Evolutionary conservation across 208 protist species (phyloP), one percentile per base, ranked within the genome.

Genomic region (Wallacemonas sp.): DNA sequence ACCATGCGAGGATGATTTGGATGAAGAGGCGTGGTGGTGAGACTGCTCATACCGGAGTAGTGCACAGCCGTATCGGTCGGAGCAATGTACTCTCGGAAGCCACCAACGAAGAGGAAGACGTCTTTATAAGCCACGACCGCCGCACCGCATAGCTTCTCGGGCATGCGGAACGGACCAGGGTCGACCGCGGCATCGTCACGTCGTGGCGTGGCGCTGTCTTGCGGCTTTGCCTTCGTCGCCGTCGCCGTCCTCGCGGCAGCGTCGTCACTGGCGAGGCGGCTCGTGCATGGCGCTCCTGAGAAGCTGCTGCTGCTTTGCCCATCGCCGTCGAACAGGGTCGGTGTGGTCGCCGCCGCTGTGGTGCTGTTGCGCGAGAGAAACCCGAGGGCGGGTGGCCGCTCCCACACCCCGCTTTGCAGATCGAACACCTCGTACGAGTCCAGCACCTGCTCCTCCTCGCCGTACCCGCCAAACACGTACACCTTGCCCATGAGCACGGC

Each of bases 401-500:
- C 54, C 79, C 79, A 85, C 29, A 57, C 60, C 21, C 58, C 43
- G 32, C 54, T 74, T 24, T 43, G 39, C 29, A 79, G 48, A 38
- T 85, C 68, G 26, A 81, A 64, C 47, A 80, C 71, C 55, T 81
- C 79, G 62, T 85, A 85, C 14, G 68, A 73, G 49, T 74, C 67
- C 21, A 85, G 70, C 52, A 81, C 79, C 9, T 67, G 39, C 14
- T 54, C 65, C 3, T 72, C 63, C 6, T 66, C 26, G 11, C 70
- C 73, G 72, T 85, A 85, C 39, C 79, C 79, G 21, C 79, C 79
- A 57, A 85, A 79, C 36, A 85, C 69, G 43, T 79, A 85, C 16
- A 80, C 70, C 32, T 64, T 57, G 1, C 71, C 67, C 2, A 30
- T 49, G 17, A 65, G 60, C 23, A 63, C 70, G 36, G 61, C 70